Conservation (phyloP, 345 rosid genomes). For the Aurinia saxatilis region DNA sequence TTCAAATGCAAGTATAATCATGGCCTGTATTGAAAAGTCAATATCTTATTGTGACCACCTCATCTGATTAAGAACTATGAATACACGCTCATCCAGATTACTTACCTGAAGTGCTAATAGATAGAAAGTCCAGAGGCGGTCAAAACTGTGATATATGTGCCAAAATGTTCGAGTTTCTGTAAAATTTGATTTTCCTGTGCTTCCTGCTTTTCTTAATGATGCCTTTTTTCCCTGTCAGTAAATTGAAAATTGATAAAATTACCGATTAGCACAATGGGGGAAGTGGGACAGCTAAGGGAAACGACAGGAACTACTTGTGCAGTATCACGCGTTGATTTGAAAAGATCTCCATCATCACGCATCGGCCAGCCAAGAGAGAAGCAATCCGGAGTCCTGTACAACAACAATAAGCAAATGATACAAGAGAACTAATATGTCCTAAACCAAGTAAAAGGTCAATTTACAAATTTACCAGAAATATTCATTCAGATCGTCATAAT, state of each 20-base stretch:
- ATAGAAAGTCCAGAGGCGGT: conserved; percentile 91
- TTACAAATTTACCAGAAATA: conserved; percentile 73
- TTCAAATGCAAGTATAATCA: conserved; percentile 79
- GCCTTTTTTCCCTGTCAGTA: conserved; percentile 56
- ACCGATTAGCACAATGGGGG: conserved; percentile 3
- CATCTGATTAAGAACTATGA: neutral
- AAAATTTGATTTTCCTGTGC: conserved; percentile 91
- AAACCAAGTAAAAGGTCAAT: conserved; percentile 6
- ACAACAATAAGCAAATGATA: conserved; percentile 12
- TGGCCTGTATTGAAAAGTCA: conserved; percentile 45
- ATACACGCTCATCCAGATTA: conserved; percentile 3
- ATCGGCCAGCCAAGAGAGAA: conserved; percentile 99
- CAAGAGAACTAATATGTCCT: neutral
- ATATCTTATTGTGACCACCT: neutral
- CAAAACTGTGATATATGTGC: conserved; percentile 95
- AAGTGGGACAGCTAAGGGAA: conserved; percentile 13
- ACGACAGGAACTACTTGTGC: conserved; percentile 33
- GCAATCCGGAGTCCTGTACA: conserved; percentile 79
- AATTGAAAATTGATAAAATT: neutral
- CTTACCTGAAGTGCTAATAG: conserved; percentile 80
- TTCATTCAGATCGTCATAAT: conserved; percentile 96
- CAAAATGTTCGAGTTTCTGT: conserved; percentile 90
- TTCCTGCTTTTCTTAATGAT: conserved; percentile 36
- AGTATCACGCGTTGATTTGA: conserved; percentile 65
- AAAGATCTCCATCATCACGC: conserved; percentile 98